These are phyloP conservation scores for Xylaria intraflava DNA, from an alignment of 495 filamentous ascomycete genomes.

Conservation along the genomic window DNA sequence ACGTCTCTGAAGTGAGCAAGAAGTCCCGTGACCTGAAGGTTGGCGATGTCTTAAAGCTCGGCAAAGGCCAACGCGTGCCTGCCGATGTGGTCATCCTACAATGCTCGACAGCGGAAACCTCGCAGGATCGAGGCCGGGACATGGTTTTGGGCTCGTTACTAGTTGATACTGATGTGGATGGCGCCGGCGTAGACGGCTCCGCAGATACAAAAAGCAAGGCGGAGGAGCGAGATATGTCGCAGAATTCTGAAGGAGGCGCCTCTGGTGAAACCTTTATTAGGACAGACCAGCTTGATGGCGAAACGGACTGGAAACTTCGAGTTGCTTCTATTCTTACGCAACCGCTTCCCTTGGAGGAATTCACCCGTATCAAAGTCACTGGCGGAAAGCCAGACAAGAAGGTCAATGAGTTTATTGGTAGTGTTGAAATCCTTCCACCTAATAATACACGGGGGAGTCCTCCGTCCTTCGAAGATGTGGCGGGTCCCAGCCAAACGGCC, in stretches of 20 bases:
- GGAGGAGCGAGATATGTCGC: constrained; percentile 10
- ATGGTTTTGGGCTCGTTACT: constrained; percentile 33
- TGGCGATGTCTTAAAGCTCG: constrained; percentile 86
- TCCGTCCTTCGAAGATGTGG: constrained; percentile 20
- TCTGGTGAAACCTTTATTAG: constrained; percentile 91
- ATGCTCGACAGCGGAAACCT: constrained; percentile 61
- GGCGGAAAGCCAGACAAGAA: constrained; percentile 84
- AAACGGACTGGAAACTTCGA: constrained; percentile 98
- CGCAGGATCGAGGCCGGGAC: constrained; percentile 21
- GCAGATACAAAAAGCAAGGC: not conserved
- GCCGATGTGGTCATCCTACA: constrained; percentile 93
- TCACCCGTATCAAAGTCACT: constrained; percentile 66
- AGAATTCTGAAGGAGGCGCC: constrained; percentile 25
- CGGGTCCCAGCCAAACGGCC: constrained; percentile 43
- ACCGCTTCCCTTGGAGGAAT: constrained; percentile 56
- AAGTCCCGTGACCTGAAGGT: constrained; percentile 88
- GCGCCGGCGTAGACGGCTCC: constrained; percentile 7
- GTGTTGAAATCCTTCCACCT: constrained; percentile 55
- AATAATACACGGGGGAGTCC: constrained; percentile 31
- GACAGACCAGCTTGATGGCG: constrained; percentile 95
- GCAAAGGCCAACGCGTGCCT: constrained; percentile 84
- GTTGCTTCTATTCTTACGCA: constrained; percentile 82
- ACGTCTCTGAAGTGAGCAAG: constrained; percentile 58
- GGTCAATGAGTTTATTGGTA: constrained; percentile 90
- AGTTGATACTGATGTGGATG: constrained; percentile 30